Evolutionary conservation across 2,329 filamentous ascomycete genomes (phyloP).

Genomic region (Huntiella bhutanensis): DNA sequence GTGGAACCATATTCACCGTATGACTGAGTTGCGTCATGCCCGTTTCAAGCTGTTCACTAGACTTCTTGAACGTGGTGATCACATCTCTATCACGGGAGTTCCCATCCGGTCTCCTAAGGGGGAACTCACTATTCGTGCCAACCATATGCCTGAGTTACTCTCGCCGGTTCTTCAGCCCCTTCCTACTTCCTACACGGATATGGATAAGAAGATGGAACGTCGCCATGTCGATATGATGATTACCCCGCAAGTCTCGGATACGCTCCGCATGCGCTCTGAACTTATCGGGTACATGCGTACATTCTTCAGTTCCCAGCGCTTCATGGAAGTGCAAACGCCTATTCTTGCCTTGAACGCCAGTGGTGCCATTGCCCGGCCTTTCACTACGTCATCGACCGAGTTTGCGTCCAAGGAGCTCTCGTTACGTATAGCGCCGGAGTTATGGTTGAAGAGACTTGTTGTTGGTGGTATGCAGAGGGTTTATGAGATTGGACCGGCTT

Average conservation of each 20-base stretch:
- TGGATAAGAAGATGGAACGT: conserved; percentile 53
- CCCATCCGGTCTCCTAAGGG: conserved; percentile 53
- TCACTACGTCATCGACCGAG: conserved; percentile 61
- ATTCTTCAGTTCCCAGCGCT: conserved; percentile 51
- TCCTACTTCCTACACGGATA: conserved; percentile 49
- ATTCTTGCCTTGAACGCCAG: conserved; percentile 66
- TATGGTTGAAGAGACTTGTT: conserved; percentile 85
- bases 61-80: conserved; percentile 61
- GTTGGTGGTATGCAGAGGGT: conserved; percentile 75
- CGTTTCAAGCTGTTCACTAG: conserved; percentile 43
- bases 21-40: conserved; percentile 19
- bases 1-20: conserved; percentile 26
- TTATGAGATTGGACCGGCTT: conserved; percentile 83
- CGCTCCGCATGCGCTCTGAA: conserved; percentile 52
- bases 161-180: conserved; percentile 65
- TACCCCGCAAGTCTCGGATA: conserved; percentile 46
- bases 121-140: conserved; percentile 55
- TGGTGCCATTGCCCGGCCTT: conserved; percentile 76
- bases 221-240: conserved; percentile 79
- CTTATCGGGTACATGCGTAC: conserved; percentile 57
- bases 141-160: conserved; percentile 48
- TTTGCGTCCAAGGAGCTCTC: conserved; percentile 53
- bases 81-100: conserved; percentile 53
- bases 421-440: conserved; percentile 77
- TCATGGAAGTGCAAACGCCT: conserved; percentile 80